These are phyloP conservation scores for Graphilbum fragrans DNA, from an alignment of 2,329 filamentous ascomycete species.

Conservation along the genomic window DNA sequence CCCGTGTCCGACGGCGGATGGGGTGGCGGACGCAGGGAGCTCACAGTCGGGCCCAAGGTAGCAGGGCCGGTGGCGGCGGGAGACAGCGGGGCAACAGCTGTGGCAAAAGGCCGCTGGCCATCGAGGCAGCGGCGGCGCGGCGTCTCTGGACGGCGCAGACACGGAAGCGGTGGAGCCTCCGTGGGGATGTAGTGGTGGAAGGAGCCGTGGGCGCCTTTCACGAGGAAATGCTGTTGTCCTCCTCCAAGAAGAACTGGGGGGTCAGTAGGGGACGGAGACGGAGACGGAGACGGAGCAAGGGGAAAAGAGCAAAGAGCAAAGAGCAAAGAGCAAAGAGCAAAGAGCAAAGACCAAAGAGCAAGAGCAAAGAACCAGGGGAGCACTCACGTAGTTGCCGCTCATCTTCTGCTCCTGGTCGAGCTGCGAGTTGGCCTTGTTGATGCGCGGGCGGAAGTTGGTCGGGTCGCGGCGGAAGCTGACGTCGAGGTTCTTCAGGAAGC, in stretches of 20 bases:
- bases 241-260: constrained; percentile 83
- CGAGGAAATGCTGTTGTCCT: constrained; percentile 43
- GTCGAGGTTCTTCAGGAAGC: constrained; percentile 89
- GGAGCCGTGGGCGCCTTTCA: constrained; percentile 46
- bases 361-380: background rate
- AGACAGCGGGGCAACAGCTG: background rate
- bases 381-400: constrained; percentile 75
- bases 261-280: too few species aligned
- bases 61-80: background rate
- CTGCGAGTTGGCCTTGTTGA: constrained; percentile 95
- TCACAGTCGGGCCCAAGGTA: too few species aligned
- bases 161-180: background rate
- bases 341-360: background rate
- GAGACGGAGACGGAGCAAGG: background rate
- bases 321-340: too few species aligned
- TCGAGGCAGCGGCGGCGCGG: background rate
- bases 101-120: background rate
- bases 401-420: constrained; percentile 97
- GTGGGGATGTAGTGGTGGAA: background rate
- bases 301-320: background rate
- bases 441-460: constrained; percentile 89
- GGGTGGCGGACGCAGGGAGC: too few species aligned
- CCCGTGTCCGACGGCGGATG: too few species aligned
- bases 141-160: background rate
- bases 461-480: constrained; percentile 98